These are phyloP conservation scores for Penicillium fimorum DNA, from an alignment of 495 filamentous ascomycete genomes.

Conservation along the genomic window DNA sequence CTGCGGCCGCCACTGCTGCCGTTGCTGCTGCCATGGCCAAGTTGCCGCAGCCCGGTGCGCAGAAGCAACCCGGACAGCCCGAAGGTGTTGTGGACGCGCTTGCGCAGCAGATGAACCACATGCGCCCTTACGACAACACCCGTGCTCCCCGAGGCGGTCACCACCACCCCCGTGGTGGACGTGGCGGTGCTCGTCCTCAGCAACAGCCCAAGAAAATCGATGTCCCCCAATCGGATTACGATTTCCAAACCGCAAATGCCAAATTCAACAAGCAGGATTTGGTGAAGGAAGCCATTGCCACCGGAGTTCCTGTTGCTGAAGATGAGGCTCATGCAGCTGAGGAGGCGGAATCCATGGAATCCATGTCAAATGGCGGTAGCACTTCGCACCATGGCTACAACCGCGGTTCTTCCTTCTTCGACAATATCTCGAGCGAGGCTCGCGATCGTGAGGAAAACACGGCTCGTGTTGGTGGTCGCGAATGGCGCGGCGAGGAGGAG, in stretches of 20 bases:
- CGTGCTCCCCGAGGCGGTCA: constrained; percentile 54
- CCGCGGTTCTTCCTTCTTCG: constrained; percentile 85
- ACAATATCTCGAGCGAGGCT: constrained; percentile 92
- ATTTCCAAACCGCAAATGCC: constrained; percentile 88
- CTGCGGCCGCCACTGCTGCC: constrained; percentile 77
- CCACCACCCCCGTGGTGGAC: constrained; percentile 49
- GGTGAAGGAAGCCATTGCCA: constrained; percentile 84
- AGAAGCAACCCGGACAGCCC: constrained; percentile 43
- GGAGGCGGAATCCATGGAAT: constrained; percentile 34
- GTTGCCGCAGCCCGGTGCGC: constrained; percentile 52
- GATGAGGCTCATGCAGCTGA: constrained; percentile 36
- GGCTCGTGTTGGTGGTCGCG: constrained; percentile 74
- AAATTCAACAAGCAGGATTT: constrained; percentile 98
- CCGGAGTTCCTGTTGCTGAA: constrained; percentile 65
- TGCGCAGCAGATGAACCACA: constrained; percentile 80
- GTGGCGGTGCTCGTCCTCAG: constrained; percentile 55
- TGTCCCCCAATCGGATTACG: constrained; percentile 84
- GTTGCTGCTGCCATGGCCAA: constrained; percentile 91
- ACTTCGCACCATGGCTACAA: constrained; percentile 58
- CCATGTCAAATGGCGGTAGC: constrained; percentile 30
- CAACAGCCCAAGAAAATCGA: constrained; percentile 69
- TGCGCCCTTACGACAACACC: constrained; percentile 64
- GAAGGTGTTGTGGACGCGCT: constrained; percentile 69
- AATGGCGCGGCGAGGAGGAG: constrained; percentile 89
- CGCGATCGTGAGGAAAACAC: constrained; percentile 80